Base-by-base conservation (phyloP, 1,284 basidiomycete species). In the Heterobasidion irregulare region DNA sequence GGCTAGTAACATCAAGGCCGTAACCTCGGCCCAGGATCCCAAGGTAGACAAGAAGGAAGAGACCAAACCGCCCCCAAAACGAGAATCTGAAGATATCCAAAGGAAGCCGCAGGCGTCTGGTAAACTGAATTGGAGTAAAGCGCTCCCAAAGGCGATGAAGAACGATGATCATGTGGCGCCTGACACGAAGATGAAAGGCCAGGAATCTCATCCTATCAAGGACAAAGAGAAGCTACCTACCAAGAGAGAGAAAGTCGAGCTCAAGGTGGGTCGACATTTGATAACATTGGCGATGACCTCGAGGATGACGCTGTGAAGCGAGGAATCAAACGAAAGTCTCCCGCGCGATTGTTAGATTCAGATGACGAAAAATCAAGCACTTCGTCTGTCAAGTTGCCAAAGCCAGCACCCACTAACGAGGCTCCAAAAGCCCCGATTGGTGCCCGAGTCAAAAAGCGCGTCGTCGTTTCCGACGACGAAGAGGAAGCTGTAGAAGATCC, bases 41-140 rank as follows among this genome's bases (percentile, higher is more conserved):
- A 41, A 41, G 38, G 12, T 12, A 41, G 38, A 41, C 2, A n/a
- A 2, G 12, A 41, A 41, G 38, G 38, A 41, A 10, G 47, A 18
- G 15, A 8, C 2, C 49, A 38, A 50, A 38, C n/a, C 33, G 15
- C 8, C 32, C 3, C 13, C 49, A 15, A 36, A 19, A 26, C 19
- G 26, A 10, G 34, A 50, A 18, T 15, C 7, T 15, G n/a, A 34
- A 38, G 2, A 4, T 2, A 38, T 18, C 4, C 32, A 33, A 53
- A 34, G 61, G 47, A 80, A 74, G 60, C 61, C 70, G 0, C 85
- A 79, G 62, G 61, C 71, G 6, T 73, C 75, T 8, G 82, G 82
- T 1, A 83, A 78, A 61, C 70, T 85, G 6, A 78, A 85, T 60
- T 88, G 82, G 72, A 78, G 77, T 63, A 86, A 80, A 61, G 76